phyloP scores from a whole-genome alignment of 768 basidiomycete species.

The Collybia nuda region DNA sequence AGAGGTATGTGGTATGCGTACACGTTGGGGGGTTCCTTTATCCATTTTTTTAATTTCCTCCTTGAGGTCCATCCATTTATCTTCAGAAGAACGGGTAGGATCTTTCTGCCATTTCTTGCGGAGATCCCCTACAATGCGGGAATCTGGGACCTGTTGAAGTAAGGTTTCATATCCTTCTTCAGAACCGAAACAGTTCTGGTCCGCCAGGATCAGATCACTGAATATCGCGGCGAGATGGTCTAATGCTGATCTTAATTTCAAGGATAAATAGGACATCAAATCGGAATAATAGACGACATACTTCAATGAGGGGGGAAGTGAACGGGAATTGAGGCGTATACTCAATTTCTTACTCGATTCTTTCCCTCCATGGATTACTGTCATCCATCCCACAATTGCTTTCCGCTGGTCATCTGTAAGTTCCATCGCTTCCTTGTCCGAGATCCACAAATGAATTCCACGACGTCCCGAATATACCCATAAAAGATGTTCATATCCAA shows the following conservation, averaged over 20 bases:
- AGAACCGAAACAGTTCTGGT: constrained; percentile 81
- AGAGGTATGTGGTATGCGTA: constrained; percentile 19
- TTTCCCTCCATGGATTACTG: constrained; percentile 78
- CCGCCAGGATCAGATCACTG: constrained; percentile 62
- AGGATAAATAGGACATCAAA: not conserved
- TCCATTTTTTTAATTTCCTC: constrained; percentile 27
- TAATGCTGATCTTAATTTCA: constrained; percentile 40
- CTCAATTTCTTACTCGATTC: constrained; percentile 84
- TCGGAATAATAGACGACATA: constrained; percentile 32
- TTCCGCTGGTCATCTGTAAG: constrained; percentile 90
- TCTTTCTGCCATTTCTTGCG: constrained; percentile 58
- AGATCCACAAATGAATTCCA: constrained; percentile 98
- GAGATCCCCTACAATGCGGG: constrained; percentile 44
- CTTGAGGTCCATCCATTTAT: constrained; percentile 76
- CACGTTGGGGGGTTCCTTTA: constrained; percentile 29
- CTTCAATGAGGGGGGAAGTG: constrained; percentile 75
- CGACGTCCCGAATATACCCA: constrained; percentile 99
- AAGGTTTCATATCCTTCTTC: constrained; percentile 75
- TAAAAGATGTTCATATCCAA: constrained; percentile 85
- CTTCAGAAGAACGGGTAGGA: constrained; percentile 52
- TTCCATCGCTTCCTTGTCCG: constrained; percentile 83
- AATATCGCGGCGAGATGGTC: constrained; percentile 59
- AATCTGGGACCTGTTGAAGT: constrained; percentile 73
- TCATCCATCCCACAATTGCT: constrained; percentile 84
- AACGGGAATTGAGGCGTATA: constrained; percentile 46